Base-by-base conservation (phyloP, 2,329 filamentous ascomycete species). In the Cercospora canescens region DNA sequence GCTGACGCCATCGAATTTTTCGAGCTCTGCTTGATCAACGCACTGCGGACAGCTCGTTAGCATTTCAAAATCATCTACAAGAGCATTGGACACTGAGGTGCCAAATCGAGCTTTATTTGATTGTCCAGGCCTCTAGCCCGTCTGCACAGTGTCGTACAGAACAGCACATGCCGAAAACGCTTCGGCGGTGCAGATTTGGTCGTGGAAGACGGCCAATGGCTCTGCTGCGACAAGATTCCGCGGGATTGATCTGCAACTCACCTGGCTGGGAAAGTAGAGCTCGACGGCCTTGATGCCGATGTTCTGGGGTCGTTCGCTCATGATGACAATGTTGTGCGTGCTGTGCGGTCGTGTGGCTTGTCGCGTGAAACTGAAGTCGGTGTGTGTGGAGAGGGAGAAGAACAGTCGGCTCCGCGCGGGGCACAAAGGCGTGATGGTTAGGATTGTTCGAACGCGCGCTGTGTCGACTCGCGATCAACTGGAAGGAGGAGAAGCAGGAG, bases 261-360 rank as follows among this genome's bases (percentile, higher is more conserved):
- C 82, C 79, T 84, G 82, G 78, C 79, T 83, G 67, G 83, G 83
- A 71, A 85, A 83, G 79, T 85, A 85, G 60, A 85, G 78, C 80
- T 85, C 83, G 75, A 84, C 82, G 79, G 81, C 83, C 76, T 84
- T 84, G 79, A 85, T 84, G 70, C 83, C 83, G 67, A 85, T 80
- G 75, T 84, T 84, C 71, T 80, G 75, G 65, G 83, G 83, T 64
- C 54, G 64, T 45, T 64, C 60, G 24, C 30, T 52, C 59, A 64
- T 64, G 39, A 21, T 54, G 56, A 52, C 18, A 54, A 52, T 60
- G 58, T 18, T 58, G 57, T 57, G 61, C 28, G 54, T 21, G 41
- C 18, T 57, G 28, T 28, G 39, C 28, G 61, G 61, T 64, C 61
- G 65, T 57, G 62, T 57, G 65, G 39, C 32, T 60, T 45, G 60